These are phyloP conservation scores for Rhynchospora tenuis DNA, from an alignment of 176 grass and related monocot genomes.

Conservation along the genomic window DNA sequence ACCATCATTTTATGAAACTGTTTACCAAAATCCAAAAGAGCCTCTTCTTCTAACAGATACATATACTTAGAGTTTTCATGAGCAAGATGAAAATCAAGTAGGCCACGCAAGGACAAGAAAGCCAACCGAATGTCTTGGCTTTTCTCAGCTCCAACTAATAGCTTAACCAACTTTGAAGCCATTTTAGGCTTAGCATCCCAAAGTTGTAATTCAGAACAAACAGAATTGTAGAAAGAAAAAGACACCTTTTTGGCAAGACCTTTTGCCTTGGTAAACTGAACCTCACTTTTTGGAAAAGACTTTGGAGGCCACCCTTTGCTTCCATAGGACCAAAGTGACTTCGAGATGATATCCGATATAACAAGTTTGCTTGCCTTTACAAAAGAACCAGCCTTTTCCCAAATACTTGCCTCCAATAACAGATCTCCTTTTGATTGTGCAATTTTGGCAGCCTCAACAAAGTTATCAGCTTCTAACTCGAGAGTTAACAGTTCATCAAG, in stretches of 20 bases:
- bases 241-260: conserved; percentile 30
- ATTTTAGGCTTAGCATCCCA: conserved; percentile 30
- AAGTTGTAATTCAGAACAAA: conserved; percentile 35
- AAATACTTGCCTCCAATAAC: conserved; percentile 16
- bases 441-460: conserved; percentile 24
- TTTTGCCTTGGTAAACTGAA: conserved; percentile 39
- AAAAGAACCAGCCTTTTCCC: conserved; percentile 21
- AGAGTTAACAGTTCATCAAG: conserved; percentile 10
- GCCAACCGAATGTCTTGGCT: conserved; percentile 29
- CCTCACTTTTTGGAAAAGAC: conserved; percentile 35
- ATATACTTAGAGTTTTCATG: conserved; percentile 6
- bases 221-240: conserved; percentile 28
- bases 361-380: conserved; percentile 12
- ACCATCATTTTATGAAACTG: conserved; percentile 24
- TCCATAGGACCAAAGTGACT: conserved; percentile 41
- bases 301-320: conserved; percentile 61
- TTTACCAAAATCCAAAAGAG: neutral
- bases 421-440: conserved; percentile 16
- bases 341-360: conserved; percentile 20
- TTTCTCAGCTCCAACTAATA: conserved; percentile 38
- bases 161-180: conserved; percentile 19
- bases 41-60: conserved; percentile 15
- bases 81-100: conserved; percentile 54
- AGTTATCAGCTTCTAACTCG: conserved; percentile 31
- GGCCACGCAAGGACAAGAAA: conserved; percentile 34